Evolutionary conservation across 768 basidiomycete genomes (phyloP).

Genomic region (Rhizopogon roseolus): DNA sequence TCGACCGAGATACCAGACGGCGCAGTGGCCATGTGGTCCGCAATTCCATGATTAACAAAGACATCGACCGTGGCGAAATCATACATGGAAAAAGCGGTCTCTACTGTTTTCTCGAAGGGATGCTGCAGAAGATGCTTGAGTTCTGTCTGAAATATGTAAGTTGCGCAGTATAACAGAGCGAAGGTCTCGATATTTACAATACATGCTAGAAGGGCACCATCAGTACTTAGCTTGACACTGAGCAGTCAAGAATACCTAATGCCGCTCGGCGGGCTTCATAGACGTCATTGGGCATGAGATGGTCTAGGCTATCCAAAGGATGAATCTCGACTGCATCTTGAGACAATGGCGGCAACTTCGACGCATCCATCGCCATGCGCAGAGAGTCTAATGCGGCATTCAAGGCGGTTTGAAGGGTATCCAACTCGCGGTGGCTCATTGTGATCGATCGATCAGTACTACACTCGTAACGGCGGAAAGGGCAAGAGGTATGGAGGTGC

Average conservation of each 20-base stretch:
- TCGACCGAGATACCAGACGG: constrained; percentile 9
- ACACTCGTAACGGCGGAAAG: no score
- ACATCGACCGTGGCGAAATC: constrained; percentile 12
- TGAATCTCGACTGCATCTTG: not conserved
- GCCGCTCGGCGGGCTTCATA: constrained; percentile 1
- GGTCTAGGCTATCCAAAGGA: not conserved
- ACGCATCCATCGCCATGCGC: no score
- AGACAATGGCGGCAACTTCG: no score
- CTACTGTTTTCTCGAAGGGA: not conserved
- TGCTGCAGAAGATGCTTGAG: constrained; percentile 1
- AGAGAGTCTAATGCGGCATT: no score
- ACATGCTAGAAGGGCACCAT: no score
- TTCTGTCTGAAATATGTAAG: not conserved
- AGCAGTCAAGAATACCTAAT: not conserved
- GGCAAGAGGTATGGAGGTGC: no score
- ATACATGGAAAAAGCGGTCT: constrained; percentile 11
- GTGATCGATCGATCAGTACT: no score
- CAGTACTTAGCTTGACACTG: no score
- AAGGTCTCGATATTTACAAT: no score
- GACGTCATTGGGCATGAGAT: not conserved
- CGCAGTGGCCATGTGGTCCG: constrained; percentile 10
- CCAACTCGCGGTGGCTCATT: no score
- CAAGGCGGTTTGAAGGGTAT: no score
- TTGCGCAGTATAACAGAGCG: no score
- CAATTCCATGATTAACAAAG: constrained; percentile 11